Base-by-base conservation (phyloP, 169 alveolate genomes). In the Cryptosporidium sp. region DNA sequence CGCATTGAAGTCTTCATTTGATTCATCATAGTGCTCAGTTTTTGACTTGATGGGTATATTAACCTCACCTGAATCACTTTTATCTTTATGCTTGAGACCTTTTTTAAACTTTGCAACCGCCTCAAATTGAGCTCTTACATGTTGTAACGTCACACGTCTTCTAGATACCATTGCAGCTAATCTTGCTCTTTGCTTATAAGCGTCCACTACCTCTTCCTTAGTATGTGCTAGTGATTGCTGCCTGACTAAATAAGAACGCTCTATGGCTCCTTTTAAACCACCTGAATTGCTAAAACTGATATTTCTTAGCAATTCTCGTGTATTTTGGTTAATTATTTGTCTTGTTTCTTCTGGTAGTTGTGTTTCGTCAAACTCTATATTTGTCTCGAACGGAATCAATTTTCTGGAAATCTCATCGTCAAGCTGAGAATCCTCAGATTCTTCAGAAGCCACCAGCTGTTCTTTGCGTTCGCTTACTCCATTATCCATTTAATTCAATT, bases 91-190 rank as follows among this genome's bases (percentile, higher is more conserved):
- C 31, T 62, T 80, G 45, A 80, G 50, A 0, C 68, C 68, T 21
- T 14, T 37, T 21, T 59, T 80, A 62, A 80, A 65, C 70, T 48
- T 80, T 16, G 89, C 59, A 48, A 59, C 68, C 4, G 69, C 89
- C 4, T 61, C 59, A 43, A 62, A 67, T 29, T 65, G 73, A 37
- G 89, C 89, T 29, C 33, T 80, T 14, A 80, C 67, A n/a, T 80
- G 89, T 41, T 80, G 89, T 29, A 80, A 31, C 1, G 89, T 80
- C 16, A 80, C 69, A 10, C 89, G 51, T 10, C 89, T 59, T 48
- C 89, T 80, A 37, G 89, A 80, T 21, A 80, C 89, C 75, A 80
- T 61, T 37, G 89, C 89, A 31, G 89, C 89, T 39, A 80, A 48
- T 31, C 89, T 50, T 37, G 89, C 89, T 65, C 89, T 59, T 65